Evolutionary conservation across 805 yeast genomes (phyloP), one percentile per base, ranked within the genome.

Genomic region (Wickerhamiella dianesei): DNA sequence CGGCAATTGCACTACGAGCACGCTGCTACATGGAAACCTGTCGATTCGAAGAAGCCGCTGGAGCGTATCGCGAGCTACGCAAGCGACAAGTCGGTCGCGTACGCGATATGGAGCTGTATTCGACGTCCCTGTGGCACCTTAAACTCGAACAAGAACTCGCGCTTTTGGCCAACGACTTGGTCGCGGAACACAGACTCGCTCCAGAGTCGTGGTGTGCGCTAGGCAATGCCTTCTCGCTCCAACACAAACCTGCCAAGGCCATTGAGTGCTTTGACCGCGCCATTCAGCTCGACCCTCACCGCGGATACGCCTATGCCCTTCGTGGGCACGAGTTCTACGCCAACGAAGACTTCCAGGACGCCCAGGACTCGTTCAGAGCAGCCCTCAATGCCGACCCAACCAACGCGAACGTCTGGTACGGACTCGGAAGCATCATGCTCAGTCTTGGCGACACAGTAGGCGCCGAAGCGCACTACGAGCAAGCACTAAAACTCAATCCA

Each of bases 371-470:
- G 50, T 92, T 87, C 71, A 65, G 95, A 35, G 70, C 72, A 51
- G 94, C 96, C 3, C 69, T 92, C 41, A 67, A 80, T 20, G 71
- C 79, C 39, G 95, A 89, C 57, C 72, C 80, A 42, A 71, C 87
- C 48, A 96, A 86, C 60, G 92, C 88, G 64, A 92, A 89, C 63
- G 96, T 97, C 0, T 77, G 88, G 58, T 92, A 92, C 59, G 98
- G 98, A 21, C 75, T 92, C 48, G 98, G 97, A 5, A 86, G 87
- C 89, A 94, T 87, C 22, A 82, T 80, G 61, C 73, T 86, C 61
- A 84, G 86, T 57, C 66, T 87, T 45, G 97, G 96, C 3, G 87
- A 85, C 56, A 78, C 78, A 58, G 77, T 75, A 40, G 77, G 78
- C 56, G 96, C 97, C 0, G 88, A 86, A 57, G 76, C 77, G 51